Evolutionary conservation across 257 asterid genomes (phyloP).

Genomic region (Apocynum venetum): DNA sequence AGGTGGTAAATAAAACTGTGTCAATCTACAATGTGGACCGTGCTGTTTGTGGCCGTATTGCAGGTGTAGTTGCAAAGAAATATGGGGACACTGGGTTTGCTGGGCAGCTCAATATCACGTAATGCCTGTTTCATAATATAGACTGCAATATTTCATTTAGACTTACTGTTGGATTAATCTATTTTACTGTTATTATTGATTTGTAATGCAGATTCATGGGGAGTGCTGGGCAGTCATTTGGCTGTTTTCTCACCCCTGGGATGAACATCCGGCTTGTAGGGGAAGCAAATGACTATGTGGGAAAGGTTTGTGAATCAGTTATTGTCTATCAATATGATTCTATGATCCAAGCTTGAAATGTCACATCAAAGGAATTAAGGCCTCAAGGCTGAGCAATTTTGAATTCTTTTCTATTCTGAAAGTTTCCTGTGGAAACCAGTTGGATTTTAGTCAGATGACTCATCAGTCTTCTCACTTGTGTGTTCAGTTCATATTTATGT

Average conservation of each 20-base stretch:
- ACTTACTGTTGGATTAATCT: neutral
- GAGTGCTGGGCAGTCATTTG: constrained; percentile 98
- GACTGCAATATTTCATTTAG: neutral
- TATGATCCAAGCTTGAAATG: constrained; percentile 3
- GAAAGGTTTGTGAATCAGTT: constrained; percentile 57
- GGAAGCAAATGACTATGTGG: constrained; percentile 96
- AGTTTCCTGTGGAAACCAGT: neutral
- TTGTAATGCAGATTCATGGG: constrained; percentile 65
- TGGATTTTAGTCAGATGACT: neutral
- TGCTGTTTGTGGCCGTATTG: constrained; percentile 98
- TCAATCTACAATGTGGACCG: constrained; percentile 88
- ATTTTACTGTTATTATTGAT: constrained; percentile 3
- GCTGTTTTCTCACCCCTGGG: constrained; percentile 94
- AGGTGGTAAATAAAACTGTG: constrained; percentile 67
- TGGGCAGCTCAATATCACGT: constrained; percentile 90
- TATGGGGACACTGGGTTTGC: constrained; percentile 98
- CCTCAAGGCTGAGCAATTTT: neutral
- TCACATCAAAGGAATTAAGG: neutral
- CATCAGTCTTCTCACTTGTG: no score
- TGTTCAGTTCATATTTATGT: no score
- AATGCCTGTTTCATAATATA: constrained; percentile 11
- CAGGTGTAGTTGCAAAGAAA: constrained; percentile 91
- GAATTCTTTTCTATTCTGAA: neutral
- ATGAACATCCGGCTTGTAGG: constrained; percentile 91
- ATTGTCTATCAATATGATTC: neutral